Evolutionary conservation across 2,329 filamentous ascomycete species (phyloP).

Genomic region (Fusarium sterilihyphosum): DNA sequence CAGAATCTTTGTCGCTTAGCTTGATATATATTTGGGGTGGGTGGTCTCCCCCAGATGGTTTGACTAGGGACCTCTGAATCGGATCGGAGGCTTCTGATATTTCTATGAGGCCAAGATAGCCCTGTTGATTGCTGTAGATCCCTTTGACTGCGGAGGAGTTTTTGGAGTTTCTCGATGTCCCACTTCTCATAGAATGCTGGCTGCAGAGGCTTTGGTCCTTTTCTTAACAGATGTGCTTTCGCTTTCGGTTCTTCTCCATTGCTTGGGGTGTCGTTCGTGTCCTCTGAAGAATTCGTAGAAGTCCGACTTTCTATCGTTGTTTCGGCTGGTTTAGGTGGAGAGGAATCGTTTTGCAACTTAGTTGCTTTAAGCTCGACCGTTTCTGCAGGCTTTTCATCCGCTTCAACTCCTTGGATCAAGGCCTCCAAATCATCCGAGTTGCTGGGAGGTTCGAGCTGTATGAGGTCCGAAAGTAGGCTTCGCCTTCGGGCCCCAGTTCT

Average conservation of each 20-base stretch:
- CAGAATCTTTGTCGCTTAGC: constrained; percentile 61
- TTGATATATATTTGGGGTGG: constrained; percentile 51
- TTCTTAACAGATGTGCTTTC: background rate
- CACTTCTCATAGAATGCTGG: constrained; percentile 58
- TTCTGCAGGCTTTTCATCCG: background rate
- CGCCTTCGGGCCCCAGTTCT: constrained; percentile 62
- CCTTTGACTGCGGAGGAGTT: constrained; percentile 55
- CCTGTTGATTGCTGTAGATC: constrained; percentile 42
- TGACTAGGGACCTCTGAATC: constrained; percentile 49
- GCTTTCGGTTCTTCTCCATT: background rate
- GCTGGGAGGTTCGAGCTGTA: constrained; percentile 49
- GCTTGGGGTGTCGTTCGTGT: background rate
- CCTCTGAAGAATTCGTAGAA: background rate
- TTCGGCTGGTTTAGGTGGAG: background rate
- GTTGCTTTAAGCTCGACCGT: background rate
- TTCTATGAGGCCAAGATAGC: constrained; percentile 40
- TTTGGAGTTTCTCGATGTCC: constrained; percentile 57
- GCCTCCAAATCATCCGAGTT: constrained; percentile 55
- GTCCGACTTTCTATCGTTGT: background rate
- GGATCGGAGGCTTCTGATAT: constrained; percentile 49
- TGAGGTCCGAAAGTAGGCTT: constrained; percentile 55
- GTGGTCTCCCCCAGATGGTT: constrained; percentile 62
- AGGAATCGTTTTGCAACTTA: background rate
- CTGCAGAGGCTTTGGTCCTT: constrained; percentile 16
- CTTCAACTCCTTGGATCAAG: constrained; percentile 29